Conservation (phyloP, 495 filamentous ascomycete species). For the Neurospora tetraspora region DNA sequence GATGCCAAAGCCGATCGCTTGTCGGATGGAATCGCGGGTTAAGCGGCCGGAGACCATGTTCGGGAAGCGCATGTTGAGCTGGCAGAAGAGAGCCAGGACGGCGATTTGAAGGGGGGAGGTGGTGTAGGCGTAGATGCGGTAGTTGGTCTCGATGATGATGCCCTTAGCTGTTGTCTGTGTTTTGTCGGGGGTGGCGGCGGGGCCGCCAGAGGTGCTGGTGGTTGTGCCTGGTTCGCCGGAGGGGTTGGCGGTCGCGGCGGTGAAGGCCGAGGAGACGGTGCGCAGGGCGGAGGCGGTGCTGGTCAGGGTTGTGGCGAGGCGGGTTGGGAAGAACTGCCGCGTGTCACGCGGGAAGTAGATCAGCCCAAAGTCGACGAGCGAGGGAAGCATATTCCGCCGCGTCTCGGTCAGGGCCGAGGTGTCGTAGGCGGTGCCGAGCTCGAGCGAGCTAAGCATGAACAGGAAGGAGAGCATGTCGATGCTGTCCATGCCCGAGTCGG, state of each 20-base stretch:
- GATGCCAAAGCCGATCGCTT: constrained; percentile 82
- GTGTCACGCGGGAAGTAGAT: constrained; percentile 55
- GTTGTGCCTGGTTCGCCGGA: constrained; percentile 14
- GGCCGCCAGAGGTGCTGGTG: constrained; percentile 27
- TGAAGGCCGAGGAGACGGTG: constrained; percentile 46
- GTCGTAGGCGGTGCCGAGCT: constrained; percentile 82
- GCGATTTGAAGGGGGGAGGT: constrained; percentile 85
- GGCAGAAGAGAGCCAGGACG: constrained; percentile 81
- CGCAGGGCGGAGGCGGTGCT: constrained; percentile 63
- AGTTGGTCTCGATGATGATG: constrained; percentile 98
- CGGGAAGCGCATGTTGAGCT: constrained; percentile 76
- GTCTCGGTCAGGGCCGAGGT: constrained; percentile 66
- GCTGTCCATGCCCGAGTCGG: constrained; percentile 57
- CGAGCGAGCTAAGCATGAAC: constrained; percentile 88
- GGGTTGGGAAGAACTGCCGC: constrained; percentile 82
- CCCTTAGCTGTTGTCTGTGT: constrained; percentile 43
- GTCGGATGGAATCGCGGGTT: constrained; percentile 73
- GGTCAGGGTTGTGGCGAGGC: constrained; percentile 89
- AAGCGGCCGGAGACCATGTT: constrained; percentile 86
- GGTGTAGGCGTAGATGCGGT: constrained; percentile 94
- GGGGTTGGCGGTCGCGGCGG: constrained; percentile 38
- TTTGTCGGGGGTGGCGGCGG: constrained; percentile 6
- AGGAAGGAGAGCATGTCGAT: constrained; percentile 93
- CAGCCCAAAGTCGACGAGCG: constrained; percentile 80
- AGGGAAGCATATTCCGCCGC: constrained; percentile 75